Conservation (phyloP, 2,329 filamentous ascomycete species). For the Trichoderma aggressivum region DNA sequence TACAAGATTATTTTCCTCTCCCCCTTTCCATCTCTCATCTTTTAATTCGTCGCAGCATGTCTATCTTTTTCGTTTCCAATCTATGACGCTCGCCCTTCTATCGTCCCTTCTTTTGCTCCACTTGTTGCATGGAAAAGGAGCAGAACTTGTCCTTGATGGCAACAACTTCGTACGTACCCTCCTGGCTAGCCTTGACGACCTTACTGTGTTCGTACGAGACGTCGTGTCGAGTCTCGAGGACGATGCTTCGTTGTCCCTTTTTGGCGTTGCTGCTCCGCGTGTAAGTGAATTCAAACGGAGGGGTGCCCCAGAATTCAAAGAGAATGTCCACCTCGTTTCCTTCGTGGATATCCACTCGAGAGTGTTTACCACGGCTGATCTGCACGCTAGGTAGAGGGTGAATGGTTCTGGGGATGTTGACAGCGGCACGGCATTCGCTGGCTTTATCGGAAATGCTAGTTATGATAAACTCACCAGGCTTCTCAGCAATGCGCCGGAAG, state of each 20-base stretch:
- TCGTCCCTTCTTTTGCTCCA: constrained; percentile 43
- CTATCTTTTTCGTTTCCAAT: neutral
- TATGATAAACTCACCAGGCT: constrained; percentile 83
- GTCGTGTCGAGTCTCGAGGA: constrained; percentile 90
- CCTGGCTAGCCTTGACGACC: constrained; percentile 79
- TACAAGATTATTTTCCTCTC: neutral
- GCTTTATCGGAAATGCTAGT: constrained; percentile 84
- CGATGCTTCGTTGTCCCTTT: constrained; percentile 71
- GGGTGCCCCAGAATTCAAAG: constrained; percentile 93
- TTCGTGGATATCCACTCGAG: constrained; percentile 91
- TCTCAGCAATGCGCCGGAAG: constrained; percentile 91
- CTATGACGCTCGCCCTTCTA: constrained; percentile 6
- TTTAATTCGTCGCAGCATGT: constrained; percentile 11
- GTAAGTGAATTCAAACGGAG: constrained; percentile 97
- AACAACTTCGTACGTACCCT: constrained; percentile 96
- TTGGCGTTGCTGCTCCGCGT: constrained; percentile 83
- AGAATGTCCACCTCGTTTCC: constrained; percentile 89
- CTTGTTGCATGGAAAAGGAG: constrained; percentile 73
- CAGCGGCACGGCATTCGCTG: constrained; percentile 78
- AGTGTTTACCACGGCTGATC: constrained; percentile 78
- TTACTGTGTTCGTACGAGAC: constrained; percentile 78
- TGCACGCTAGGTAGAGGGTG: constrained; percentile 89
- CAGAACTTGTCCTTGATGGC: constrained; percentile 93
- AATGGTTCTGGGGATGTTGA: constrained; percentile 76
- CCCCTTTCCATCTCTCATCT: constrained; percentile 11